phyloP scores from a whole-genome alignment of 1,139 yeast genomes.

The Debaryomyces coudertii region DNA sequence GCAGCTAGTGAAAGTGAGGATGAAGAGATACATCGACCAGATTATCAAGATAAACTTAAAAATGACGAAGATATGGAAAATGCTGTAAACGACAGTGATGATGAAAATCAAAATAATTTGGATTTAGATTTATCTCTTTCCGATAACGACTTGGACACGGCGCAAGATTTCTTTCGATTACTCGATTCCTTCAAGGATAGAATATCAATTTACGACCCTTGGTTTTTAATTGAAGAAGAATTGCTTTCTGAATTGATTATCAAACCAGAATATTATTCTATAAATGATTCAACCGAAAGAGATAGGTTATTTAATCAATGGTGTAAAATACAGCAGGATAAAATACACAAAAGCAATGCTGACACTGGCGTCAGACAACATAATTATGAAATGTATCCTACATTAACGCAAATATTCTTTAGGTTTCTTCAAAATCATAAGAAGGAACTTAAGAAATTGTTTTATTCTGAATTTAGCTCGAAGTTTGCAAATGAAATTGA shows the following conservation, averaged over 20 bases:
- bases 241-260: slow-evolving; percentile 32
- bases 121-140: slow-evolving; percentile 26
- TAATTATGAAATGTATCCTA: slow-evolving; percentile 25
- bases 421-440: slow-evolving; percentile 35
- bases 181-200: slow-evolving; percentile 26
- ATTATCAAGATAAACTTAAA: slow-evolving; percentile 16
- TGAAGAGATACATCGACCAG: slow-evolving; percentile 9
- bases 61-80: slow-evolving; percentile 14
- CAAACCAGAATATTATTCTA: slow-evolving; percentile 34
- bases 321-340: slow-evolving; percentile 21
- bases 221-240: slow-evolving; percentile 45
- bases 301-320: slow-evolving; percentile 37
- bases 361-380: neutral
- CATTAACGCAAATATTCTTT: slow-evolving; percentile 27
- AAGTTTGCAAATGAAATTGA: slow-evolving; percentile 22
- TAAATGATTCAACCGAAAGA: slow-evolving; percentile 22
- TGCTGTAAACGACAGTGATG: neutral
- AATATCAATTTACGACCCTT: slow-evolving; percentile 41
- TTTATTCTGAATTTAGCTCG: slow-evolving; percentile 33
- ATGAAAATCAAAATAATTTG: slow-evolving; percentile 8
- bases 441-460: slow-evolving; percentile 29
- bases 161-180: slow-evolving; percentile 25
- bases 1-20: slow-evolving; percentile 6
- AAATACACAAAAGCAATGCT: neutral
- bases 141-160: slow-evolving; percentile 15